phyloP scores from a whole-genome alignment of 257 asterid species.

The Fraxinus cuspidata region DNA sequence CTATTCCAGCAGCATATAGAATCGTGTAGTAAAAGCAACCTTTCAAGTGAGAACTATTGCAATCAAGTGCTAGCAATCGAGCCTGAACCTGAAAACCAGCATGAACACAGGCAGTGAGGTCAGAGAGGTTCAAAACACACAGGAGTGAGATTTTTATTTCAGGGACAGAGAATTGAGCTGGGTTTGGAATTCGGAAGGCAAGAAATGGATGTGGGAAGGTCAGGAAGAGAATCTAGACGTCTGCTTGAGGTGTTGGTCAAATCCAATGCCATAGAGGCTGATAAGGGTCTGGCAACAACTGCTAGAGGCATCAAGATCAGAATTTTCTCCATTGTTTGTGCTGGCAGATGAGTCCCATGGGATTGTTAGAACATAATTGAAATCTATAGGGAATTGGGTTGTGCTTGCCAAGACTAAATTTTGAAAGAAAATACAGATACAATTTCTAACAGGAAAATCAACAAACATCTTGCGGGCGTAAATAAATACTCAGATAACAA shows the following conservation, averaged over 20 bases:
- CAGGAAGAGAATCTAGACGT: constrained; percentile 48
- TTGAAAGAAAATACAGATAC: constrained; percentile 22
- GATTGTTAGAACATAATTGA: constrained; percentile 44
- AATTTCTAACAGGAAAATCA: not conserved
- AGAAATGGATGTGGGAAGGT: constrained; percentile 43
- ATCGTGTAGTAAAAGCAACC: constrained; percentile 58
- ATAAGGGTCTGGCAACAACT: constrained; percentile 66
- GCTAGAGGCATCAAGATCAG: not conserved
- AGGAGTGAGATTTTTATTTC: constrained; percentile 38
- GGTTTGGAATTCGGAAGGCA: constrained; percentile 54
- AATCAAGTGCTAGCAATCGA: constrained; percentile 38
- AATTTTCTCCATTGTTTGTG: constrained; percentile 4
- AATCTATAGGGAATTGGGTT: constrained; percentile 43
- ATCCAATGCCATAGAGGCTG: constrained; percentile 54
- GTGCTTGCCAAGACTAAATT: constrained; percentile 14
- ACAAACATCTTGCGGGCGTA: constrained; percentile 26
- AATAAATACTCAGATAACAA: not conserved
- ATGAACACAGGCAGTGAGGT: constrained; percentile 44
- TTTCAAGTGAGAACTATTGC: constrained; percentile 38
- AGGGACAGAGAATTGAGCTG: constrained; percentile 41
- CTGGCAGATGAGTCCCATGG: constrained; percentile 66
- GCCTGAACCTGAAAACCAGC: constrained; percentile 59
- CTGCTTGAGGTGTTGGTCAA: constrained; percentile 44
- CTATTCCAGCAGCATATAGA: constrained; percentile 62
- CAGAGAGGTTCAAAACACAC: constrained; percentile 41